Percentiles rank a stretch among this genome's conserved stretches.
These are phyloP conservation scores for Moesziomyces sp. DNA, from an alignment of 1,284 basidiomycete species.

Conservation along the genomic window DNA sequence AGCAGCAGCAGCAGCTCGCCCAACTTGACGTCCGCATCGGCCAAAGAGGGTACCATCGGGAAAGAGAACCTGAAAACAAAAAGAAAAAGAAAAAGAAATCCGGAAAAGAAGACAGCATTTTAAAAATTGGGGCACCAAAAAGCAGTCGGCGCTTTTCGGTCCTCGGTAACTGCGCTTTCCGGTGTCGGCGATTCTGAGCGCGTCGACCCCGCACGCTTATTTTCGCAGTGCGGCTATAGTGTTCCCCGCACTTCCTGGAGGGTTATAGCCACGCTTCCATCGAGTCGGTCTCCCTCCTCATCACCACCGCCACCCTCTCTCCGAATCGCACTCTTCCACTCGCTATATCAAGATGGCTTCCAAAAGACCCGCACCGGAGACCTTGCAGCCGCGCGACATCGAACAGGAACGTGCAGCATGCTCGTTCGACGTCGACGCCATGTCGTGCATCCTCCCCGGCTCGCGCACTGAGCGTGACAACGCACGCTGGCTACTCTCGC, in stretches of 20 bases:
- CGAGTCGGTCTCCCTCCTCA: neutral
- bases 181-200: neutral
- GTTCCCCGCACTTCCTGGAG: too few relatives aligned
- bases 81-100: neutral
- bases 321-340: neutral
- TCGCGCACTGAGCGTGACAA: conserved; percentile 40
- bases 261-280: conserved; percentile 1
- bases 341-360: conserved; percentile 10
- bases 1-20: too few relatives aligned
- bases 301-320: neutral
- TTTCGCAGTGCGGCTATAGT: too few relatives aligned
- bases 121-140: neutral
- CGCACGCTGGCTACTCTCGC: conserved; percentile 48
- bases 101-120: too few relatives aligned
- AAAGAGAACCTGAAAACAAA: neutral
- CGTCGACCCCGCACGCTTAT: conserved; percentile 5
- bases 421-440: conserved; percentile 49
- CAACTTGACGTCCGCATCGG: too few relatives aligned
- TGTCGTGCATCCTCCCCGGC: conserved; percentile 56
- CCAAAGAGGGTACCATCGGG: neutral
- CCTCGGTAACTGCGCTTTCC: conserved; percentile 10
- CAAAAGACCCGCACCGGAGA: conserved; percentile 43
- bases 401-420: conserved; percentile 39
- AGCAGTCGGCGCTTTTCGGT: conserved; percentile 18
- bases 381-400: conserved; percentile 46